Evolutionary conservation across 441 rosid genomes (phyloP).

Genomic region (Croton setiger): DNA sequence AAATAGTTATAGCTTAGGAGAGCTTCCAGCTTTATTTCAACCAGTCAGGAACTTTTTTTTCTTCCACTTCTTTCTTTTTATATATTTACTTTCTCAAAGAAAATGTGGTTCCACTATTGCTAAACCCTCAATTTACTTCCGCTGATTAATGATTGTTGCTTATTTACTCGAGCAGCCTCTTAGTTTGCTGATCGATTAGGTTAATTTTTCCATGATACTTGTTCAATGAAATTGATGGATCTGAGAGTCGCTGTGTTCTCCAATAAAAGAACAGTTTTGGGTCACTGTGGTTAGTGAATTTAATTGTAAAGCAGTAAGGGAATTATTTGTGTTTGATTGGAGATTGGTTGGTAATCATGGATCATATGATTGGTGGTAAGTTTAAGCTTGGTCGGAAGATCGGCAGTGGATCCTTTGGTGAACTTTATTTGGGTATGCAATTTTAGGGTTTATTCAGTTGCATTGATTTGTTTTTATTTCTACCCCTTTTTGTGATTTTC

Average conservation of each 20-base stretch:
- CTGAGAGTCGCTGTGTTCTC: constrained; percentile 25
- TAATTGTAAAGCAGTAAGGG: constrained; percentile 4
- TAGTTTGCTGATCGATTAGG: constrained; percentile 6
- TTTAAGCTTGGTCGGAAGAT: constrained; percentile 93
- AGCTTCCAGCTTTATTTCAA: neutral
- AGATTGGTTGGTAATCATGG: constrained; percentile 42
- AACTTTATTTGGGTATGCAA: constrained; percentile 75
- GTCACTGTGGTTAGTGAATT: constrained; percentile 22
- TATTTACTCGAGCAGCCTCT: constrained; percentile 21
- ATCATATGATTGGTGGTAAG: constrained; percentile 88
- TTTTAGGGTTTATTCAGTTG: constrained; percentile 13
- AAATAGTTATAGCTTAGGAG: too few species aligned
- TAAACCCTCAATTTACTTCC: constrained; percentile 6
- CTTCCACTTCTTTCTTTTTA: neutral
- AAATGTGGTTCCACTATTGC: constrained; percentile 23
- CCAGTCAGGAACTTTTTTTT: neutral
- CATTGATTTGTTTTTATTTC: constrained; percentile 9
- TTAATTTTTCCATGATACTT: constrained; percentile 9
- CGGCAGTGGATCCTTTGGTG: constrained; percentile 97
- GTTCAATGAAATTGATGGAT: constrained; percentile 26
- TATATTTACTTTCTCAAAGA: neutral
- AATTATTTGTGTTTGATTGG: neutral
- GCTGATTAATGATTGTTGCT: constrained; percentile 27
- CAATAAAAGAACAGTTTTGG: constrained; percentile 20
- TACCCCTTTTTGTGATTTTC: neutral